A percentile compares a stretch with the other conserved stretches of the same genome.
Evolutionary conservation across 805 yeast genomes (phyloP).

Genomic region (Saccharomycopsis javanensis): DNA sequence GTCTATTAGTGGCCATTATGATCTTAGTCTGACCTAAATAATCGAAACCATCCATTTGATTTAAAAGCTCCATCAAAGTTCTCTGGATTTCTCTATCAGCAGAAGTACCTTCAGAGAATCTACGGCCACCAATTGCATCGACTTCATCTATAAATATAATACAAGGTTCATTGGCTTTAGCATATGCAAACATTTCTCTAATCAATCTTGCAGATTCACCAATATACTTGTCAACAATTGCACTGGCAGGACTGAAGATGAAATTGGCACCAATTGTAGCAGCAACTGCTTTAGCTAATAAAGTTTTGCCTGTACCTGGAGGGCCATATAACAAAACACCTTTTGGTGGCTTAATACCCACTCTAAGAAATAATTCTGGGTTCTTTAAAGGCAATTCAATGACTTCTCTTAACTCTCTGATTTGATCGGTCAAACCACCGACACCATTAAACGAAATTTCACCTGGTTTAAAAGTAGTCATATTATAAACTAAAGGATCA

Average conservation of each 20-base stretch:
- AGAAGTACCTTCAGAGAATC: constrained; percentile 95
- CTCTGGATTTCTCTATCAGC: constrained; percentile 98
- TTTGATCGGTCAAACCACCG: constrained; percentile 94
- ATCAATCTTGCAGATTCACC: constrained; percentile 96
- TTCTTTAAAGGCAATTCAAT: constrained; percentile 94
- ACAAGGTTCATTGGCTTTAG: constrained; percentile 96
- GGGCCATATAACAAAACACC: constrained; percentile 96
- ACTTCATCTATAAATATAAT: constrained; percentile 97
- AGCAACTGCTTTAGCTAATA: constrained; percentile 97
- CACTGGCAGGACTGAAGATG: constrained; percentile 96
- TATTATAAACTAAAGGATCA: constrained; percentile 94
- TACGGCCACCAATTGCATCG: constrained; percentile 97
- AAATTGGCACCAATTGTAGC: constrained; percentile 98
- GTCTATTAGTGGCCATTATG: constrained; percentile 99
- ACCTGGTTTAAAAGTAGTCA: constrained; percentile 98
- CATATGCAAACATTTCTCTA: constrained; percentile 97
- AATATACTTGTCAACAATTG: constrained; percentile 94
- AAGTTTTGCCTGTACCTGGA: constrained; percentile 96
- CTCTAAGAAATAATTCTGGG: constrained; percentile 91
- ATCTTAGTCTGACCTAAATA: constrained; percentile 93
- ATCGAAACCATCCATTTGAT: constrained; percentile 98
- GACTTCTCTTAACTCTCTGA: constrained; percentile 93
- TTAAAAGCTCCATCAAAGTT: constrained; percentile 90
- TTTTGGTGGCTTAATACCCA: constrained; percentile 97
- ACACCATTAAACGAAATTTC: constrained; percentile 89